Conservation (phyloP, 192 early-diverging fungal species). For the Gigaspora rosea region DNA sequence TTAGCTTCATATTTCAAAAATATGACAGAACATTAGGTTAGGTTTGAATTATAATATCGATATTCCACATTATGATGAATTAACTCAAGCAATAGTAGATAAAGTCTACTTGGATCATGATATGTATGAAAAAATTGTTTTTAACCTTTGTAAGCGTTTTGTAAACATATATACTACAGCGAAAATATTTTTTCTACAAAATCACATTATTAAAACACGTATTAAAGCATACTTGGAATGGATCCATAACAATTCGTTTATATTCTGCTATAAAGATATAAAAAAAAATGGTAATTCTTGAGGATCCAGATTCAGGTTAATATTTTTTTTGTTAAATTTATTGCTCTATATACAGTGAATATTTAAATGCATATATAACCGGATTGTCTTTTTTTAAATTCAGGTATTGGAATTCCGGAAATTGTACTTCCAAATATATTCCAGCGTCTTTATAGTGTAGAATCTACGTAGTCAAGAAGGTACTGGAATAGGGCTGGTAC, state of each 20-base stretch:
- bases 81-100: neutral
- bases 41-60: conserved; percentile 45
- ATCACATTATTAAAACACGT: neutral
- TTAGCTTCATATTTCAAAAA: conserved; percentile 54
- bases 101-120: conserved; percentile 13
- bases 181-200: neutral
- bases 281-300: conserved; percentile 38
- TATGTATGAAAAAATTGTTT: conserved; percentile 21
- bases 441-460: conserved; percentile 38
- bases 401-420: conserved; percentile 56
- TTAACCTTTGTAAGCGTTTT: conserved; percentile 27
- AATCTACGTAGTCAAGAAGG: conserved; percentile 60
- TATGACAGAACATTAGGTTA: conserved; percentile 12
- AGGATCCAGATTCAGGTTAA: conserved; percentile 34
- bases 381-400: too few relatives aligned
- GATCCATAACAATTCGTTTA: conserved; percentile 52
- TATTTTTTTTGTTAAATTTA: too few relatives aligned
- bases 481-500: conserved; percentile 58
- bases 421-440: conserved; percentile 38
- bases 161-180: neutral
- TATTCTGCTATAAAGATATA: conserved; percentile 45
- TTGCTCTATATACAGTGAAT: too few relatives aligned
- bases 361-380: too few relatives aligned
- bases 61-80: conserved; percentile 20
- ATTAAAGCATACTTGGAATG: conserved; percentile 52